Percentiles rank a stretch among this genome's conserved stretches.
Evolutionary conservation across 1,139 yeast genomes (phyloP).

Genomic region (Saccharomyces uvarum): DNA sequence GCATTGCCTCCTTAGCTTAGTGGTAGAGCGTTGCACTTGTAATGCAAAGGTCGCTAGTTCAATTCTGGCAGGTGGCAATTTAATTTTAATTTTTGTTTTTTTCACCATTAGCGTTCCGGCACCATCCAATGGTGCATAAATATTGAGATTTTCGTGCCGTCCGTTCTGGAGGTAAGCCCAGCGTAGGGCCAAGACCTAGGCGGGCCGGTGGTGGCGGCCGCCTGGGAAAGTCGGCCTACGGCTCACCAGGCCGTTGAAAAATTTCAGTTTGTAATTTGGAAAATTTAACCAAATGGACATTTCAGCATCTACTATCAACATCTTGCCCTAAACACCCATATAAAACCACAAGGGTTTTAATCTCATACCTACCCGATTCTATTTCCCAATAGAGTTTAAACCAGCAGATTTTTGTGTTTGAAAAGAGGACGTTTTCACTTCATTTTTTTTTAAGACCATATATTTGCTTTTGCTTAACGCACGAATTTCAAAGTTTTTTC

Average conservation of each 20-base stretch:
- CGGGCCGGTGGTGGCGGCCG: neutral
- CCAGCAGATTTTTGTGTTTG: neutral
- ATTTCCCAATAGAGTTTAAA: neutral
- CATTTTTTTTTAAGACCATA: neutral
- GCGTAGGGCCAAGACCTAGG: neutral
- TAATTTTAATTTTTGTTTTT: slow-evolving; percentile 4
- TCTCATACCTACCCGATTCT: neutral
- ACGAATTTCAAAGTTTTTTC: neutral
- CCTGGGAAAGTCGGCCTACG: neutral
- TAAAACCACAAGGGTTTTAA: neutral
- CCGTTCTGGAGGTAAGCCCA: neutral
- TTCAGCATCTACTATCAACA: neutral
- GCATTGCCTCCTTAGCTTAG: slow-evolving; percentile 57
- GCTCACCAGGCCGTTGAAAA: slow-evolving; percentile 1
- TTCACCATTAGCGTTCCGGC: neutral
- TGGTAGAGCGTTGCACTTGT: slow-evolving; percentile 96
- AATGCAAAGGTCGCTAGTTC: slow-evolving; percentile 95
- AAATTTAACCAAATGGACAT: neutral
- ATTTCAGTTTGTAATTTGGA: slow-evolving; percentile 1
- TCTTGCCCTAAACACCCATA: neutral
- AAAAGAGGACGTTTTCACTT: neutral
- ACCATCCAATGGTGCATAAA: neutral
- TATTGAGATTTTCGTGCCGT: neutral
- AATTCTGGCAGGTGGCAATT: slow-evolving; percentile 72
- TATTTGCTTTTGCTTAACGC: neutral